Conservation (phyloP, 106 monocot species). For the Xerophyta viscosa region DNA sequence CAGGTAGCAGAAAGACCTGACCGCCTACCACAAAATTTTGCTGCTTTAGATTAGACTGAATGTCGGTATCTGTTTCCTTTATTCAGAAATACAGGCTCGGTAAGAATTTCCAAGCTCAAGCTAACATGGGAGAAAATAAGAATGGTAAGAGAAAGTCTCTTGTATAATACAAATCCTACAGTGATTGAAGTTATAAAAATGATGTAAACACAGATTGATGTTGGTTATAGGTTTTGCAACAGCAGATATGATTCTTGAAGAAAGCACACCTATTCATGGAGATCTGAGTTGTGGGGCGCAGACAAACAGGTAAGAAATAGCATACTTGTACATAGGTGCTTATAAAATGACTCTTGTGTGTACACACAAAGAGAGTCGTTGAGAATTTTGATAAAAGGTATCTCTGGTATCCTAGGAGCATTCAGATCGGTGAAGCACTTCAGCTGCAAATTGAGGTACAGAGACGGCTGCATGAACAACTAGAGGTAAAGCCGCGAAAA, state of each 20-base stretch:
- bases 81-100: constrained; percentile 59
- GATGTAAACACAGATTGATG: background rate
- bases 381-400: background rate
- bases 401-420: constrained; percentile 26
- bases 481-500: too few species aligned
- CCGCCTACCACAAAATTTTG: background rate
- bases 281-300: constrained; percentile 21
- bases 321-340: too few species aligned
- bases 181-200: background rate
- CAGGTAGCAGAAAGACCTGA: constrained; percentile 24
- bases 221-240: background rate
- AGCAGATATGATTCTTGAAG: constrained; percentile 40
- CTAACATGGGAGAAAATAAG: constrained; percentile 12
- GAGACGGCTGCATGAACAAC: constrained; percentile 67
- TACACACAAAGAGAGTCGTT: background rate
- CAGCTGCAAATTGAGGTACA: constrained; percentile 93
- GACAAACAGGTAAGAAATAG: constrained; percentile 52
- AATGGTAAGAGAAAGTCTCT: constrained; percentile 28
- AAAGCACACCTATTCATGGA: constrained; percentile 12
- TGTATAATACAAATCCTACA: too few species aligned
- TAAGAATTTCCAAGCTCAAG: constrained; percentile 48
- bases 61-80: background rate
- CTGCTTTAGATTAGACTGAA: background rate
- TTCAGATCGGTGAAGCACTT: constrained; percentile 80
- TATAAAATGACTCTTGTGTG: too few species aligned